Base-by-base conservation (phyloP, 2,329 filamentous ascomycete species). In the Ascochyta lentis region DNA sequence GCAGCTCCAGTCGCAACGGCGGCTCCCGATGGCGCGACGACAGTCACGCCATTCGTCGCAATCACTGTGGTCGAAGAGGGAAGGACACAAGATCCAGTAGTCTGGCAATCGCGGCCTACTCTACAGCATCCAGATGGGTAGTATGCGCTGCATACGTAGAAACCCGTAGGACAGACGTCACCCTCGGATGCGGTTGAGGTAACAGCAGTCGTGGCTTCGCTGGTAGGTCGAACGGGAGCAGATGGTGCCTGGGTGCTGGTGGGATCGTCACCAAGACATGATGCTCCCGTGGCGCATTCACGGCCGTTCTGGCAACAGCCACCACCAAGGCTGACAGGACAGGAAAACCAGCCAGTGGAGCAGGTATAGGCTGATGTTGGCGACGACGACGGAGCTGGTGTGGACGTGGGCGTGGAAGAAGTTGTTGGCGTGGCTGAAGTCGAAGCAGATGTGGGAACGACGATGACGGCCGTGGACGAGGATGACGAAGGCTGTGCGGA, bases 71-170 rank as follows among this genome's bases (percentile, higher is more conserved):
- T 89, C 2, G 79, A 83, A 8, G 81, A 68, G 0, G 68, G 73
- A 0, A 81, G 78, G 0, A 91, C 90, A 67, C 94, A 98, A 6
- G 89, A 90, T 0, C 72, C 72, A 0, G 89, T 90, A 0, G 87
- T 89, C 56, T 89, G 85, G 77, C 94, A 98, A 77, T 96, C 85
- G 19, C 93, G 86, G 2, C 92, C 93, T 0, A 91, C 92, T 54
- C 90, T 89, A 77, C 94, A 98, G 79, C 94, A 98, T 19, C 92
- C 92, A 13, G 90, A 92, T 2, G 84, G 80, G 56, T 93, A 91
- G 56, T 87, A 87, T 2, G 94, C 94, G 2, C 88, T 85, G 76
- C 94, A 98, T 46, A 91, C 89, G 75, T 98, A 98, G 80, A 93
- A 98, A 2, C 93, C 93, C 0, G 89, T 93, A 0, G 94, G 94